Base-by-base conservation (phyloP, 371 early-diverging fungal genomes). In the Coemansia sp. region DNA sequence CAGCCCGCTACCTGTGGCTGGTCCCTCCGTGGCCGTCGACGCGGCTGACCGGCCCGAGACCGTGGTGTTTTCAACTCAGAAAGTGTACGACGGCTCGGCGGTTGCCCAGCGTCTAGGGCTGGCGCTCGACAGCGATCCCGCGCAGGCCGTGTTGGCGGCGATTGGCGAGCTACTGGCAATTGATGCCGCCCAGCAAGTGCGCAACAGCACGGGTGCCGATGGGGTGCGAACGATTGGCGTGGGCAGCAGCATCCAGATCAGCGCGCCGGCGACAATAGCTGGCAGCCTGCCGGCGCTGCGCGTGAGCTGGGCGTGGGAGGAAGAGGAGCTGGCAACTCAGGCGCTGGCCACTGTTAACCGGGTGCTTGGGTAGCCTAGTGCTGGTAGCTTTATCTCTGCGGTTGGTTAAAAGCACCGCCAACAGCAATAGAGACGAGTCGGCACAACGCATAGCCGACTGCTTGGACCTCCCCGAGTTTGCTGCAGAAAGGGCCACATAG, bases 271-370 rank as follows among this genome's bases (percentile, higher is more conserved):
- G 10, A n/a, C 65, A 2, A 44, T 36, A 2, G 53, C 53, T 6
- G 59, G 49, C 48, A 60, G 47, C 1, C 42, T 72, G 47, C 72
- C 72, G 1, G 47, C 43, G 31, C 54, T 78, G 0, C 11, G 32
- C 4, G 58, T 78, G 16, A 62, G 63, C 4, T 78, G 78, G 78
- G 63, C 65, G 3, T 69, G 78, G 64, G 58, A 64, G 14, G 75
- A 70, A 38, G 78, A 78, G 34, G 67, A 64, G 37, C 56, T 71
- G 29, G 78, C 78, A 4, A 72, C 79, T 2, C 59, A 58, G n/a
- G 69, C 59, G 29, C 64, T 78, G 18, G 59, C 75, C 24, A 44
- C 60, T 11, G 42, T 78, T 5, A 78, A 78, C 44, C 66, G 74
- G 2, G 58, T 77, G 1, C 58, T 76, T 18, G 69, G 74, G 0